Evolutionary conservation across 2,329 filamentous ascomycete species (phyloP).

Genomic region (Epichloe baconii): DNA sequence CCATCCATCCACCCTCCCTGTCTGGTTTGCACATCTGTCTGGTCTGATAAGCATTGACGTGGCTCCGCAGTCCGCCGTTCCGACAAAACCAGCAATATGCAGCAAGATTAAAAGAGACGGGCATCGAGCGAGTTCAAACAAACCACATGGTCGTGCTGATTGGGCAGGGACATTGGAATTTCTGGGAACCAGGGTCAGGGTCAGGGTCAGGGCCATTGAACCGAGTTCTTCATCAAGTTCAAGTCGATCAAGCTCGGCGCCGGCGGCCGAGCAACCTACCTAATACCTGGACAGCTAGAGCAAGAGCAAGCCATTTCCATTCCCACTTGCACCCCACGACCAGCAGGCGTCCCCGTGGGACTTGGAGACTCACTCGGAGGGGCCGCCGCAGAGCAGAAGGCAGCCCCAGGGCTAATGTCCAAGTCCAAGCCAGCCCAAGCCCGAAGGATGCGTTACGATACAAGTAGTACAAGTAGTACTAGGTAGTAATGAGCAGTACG

Average conservation of each 20-base stretch:
- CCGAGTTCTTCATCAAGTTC: no score
- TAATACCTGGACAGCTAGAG: no score
- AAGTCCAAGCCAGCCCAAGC: neutral
- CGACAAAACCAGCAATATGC: neutral
- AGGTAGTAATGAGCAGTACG: no score
- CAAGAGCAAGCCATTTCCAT: neutral
- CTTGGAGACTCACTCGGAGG: no score
- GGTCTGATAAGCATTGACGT: neutral
- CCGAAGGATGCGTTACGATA: neutral
- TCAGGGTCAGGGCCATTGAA: no score
- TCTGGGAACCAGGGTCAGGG: no score
- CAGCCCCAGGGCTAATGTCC: no score
- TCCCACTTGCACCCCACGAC: neutral
- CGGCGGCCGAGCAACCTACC: neutral
- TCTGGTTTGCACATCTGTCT: neutral
- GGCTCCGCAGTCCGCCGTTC: neutral
- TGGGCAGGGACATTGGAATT: neutral
- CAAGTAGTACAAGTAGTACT: no score
- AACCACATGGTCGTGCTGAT: neutral
- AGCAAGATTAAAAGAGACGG: neutral
- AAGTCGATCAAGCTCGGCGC: neutral
- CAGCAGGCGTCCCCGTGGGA: no score
- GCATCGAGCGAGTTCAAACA: neutral
- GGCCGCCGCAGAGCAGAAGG: no score
- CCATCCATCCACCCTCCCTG: neutral